phyloP scores from a whole-genome alignment of 495 filamentous ascomycete genomes.

The Cercophora samala region DNA sequence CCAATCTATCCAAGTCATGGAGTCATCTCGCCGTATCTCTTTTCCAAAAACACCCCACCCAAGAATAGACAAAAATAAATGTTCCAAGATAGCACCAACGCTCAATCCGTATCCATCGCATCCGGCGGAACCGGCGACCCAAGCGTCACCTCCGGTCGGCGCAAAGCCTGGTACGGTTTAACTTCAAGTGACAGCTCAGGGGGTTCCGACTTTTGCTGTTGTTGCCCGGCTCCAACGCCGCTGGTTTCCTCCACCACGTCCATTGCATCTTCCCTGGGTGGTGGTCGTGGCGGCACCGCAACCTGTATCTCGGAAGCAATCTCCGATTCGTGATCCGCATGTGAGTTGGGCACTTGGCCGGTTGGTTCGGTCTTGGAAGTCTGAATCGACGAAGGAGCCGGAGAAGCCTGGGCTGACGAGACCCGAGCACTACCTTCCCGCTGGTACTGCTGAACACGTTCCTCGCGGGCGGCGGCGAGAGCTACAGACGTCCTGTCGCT shows the following conservation, averaged over 20 bases:
- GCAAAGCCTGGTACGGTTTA: neutral
- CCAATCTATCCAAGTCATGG: no score
- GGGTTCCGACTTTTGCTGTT: constrained; percentile 8
- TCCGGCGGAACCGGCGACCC: constrained; percentile 34
- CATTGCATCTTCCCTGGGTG: constrained; percentile 14
- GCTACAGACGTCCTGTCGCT: neutral
- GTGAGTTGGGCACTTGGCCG: neutral
- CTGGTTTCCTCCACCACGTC: constrained; percentile 19
- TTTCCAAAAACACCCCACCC: no score
- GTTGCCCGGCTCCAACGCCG: constrained; percentile 6
- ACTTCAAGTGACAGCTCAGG: neutral
- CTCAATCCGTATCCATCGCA: constrained; percentile 31
- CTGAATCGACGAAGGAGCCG: neutral
- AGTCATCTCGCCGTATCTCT: no score
- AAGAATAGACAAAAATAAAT: no score
- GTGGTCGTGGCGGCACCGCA: constrained; percentile 2
- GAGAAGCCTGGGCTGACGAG: neutral
- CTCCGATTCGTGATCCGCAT: constrained; percentile 11
- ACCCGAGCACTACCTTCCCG: constrained; percentile 1
- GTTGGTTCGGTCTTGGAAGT: neutral
- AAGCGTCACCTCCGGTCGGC: constrained; percentile 29
- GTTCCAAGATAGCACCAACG: neutral
- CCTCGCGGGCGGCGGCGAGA: constrained; percentile 1
- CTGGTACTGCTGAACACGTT: neutral
- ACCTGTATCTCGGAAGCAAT: constrained; percentile 23